phyloP scores from a whole-genome alignment of 192 early-diverging fungal genomes.

The Lunasporangiospora selenospora region DNA sequence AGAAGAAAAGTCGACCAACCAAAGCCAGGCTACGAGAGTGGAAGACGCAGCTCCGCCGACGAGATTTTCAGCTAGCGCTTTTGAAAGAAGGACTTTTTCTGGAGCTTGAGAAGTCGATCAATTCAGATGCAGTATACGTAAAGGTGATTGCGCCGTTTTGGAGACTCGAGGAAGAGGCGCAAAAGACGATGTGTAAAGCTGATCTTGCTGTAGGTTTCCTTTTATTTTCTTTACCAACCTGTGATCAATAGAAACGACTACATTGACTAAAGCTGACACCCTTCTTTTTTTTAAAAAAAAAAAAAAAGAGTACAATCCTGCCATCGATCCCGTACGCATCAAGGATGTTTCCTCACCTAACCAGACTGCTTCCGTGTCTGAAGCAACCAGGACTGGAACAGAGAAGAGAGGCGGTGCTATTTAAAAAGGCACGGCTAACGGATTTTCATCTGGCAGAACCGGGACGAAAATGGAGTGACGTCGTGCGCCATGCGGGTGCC shows the following conservation, averaged over 20 bases:
- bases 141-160: slow-evolving; percentile 46
- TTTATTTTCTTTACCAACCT: not conserved
- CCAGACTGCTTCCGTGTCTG: slow-evolving; percentile 16
- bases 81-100: slow-evolving; percentile 38
- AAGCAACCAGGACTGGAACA: slow-evolving; percentile 35
- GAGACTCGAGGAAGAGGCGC: slow-evolving; percentile 27
- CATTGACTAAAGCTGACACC: not conserved
- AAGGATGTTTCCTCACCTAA: slow-evolving; percentile 25
- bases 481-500: slow-evolving; percentile 19
- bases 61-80: slow-evolving; percentile 27
- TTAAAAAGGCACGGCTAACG: slow-evolving; percentile 13
- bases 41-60: slow-evolving; percentile 26
- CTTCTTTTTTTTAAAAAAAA: not conserved
- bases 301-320: slow-evolving; percentile 14
- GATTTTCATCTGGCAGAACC: slow-evolving; percentile 39
- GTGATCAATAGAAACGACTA: too few relatives aligned
- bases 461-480: slow-evolving; percentile 33
- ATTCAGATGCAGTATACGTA: slow-evolving; percentile 33
- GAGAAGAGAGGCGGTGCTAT: slow-evolving; percentile 25
- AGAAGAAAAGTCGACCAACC: not conserved
- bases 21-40: slow-evolving; percentile 21
- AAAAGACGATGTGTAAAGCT: slow-evolving; percentile 36
- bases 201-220: slow-evolving; percentile 21
- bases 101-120: slow-evolving; percentile 31
- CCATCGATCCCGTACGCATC: slow-evolving; percentile 32